phyloP scores from a whole-genome alignment of 371 early-diverging fungal species.

The Batkoa obscura region DNA sequence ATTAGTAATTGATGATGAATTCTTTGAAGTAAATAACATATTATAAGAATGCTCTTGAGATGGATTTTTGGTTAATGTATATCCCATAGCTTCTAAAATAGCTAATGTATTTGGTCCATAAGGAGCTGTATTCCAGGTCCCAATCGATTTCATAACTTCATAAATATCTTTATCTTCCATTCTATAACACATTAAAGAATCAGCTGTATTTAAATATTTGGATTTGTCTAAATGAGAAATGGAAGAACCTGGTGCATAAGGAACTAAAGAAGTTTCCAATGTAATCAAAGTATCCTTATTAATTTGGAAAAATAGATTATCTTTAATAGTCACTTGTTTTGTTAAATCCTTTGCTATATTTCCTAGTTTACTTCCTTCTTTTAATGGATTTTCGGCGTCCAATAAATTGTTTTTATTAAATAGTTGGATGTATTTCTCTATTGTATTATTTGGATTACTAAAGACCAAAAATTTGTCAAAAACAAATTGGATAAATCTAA shows the following conservation, averaged over 20 bases:
- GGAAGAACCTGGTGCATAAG: constrained; percentile 22
- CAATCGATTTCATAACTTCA: constrained; percentile 6
- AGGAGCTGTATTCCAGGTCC: constrained; percentile 15
- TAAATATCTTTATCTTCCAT: constrained; percentile 14
- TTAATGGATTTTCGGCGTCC: no score
- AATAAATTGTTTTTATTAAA: no score
- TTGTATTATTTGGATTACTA: no score
- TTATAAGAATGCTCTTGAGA: no score
- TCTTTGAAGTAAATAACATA: no score
- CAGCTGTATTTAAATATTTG: constrained; percentile 17
- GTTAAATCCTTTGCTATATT: background rate
- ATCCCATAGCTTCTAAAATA: constrained; percentile 20
- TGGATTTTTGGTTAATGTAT: constrained; percentile 2
- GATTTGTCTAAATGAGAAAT: constrained; percentile 25
- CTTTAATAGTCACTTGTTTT: background rate
- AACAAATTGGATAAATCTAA: no score
- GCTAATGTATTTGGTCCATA: constrained; percentile 19
- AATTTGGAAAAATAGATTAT: background rate
- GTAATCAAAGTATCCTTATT: background rate
- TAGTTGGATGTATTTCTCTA: no score
- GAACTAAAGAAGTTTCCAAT: constrained; percentile 15
- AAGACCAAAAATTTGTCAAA: no score
- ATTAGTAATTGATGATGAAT: no score
- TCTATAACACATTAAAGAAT: constrained; percentile 31
- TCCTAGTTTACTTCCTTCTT: no score